Evolutionary conservation across 129 eudicot genomes (phyloP).

Genomic region (Centrapalus pauciflorus): DNA sequence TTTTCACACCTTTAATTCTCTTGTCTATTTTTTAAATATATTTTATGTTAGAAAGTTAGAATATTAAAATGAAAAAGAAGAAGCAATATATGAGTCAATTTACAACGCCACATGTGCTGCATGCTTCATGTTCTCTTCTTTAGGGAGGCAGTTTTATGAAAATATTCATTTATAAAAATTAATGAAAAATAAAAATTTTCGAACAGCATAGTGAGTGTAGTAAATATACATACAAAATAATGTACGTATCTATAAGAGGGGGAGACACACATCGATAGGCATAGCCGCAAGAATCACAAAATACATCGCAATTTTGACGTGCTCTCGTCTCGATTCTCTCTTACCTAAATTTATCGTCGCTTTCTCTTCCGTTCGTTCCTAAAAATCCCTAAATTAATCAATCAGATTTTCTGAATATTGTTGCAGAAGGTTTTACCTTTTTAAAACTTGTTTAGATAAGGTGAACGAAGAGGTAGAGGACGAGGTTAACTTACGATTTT

Average conservation of each 20-base stretch:
- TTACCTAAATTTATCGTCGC: conserved; percentile 20
- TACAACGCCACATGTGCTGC: conserved; percentile 36
- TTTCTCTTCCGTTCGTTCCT: not conserved
- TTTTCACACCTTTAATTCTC: no score
- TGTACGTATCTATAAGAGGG: conserved; percentile 13
- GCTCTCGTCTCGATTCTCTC: conserved; percentile 23
- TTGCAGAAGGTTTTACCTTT: not conserved
- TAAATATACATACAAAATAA: conserved; percentile 1
- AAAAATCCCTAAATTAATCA: conserved; percentile 13
- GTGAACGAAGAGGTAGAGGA: not conserved
- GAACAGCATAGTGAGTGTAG: not conserved
- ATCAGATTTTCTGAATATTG: not conserved
- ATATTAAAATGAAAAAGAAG: no score
- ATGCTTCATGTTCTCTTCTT: conserved; percentile 24
- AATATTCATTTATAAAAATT: no score
- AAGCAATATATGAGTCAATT: conserved; percentile 15
- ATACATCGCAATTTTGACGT: conserved; percentile 17
- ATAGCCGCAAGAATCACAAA: conserved; percentile 36
- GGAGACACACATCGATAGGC: conserved; percentile 38
- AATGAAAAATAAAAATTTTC: not conserved
- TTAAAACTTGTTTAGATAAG: conserved; percentile 14
- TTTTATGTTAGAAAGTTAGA: no score
- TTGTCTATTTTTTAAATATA: no score
- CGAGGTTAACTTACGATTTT: conserved; percentile 7
- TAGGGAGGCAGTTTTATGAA: conserved; percentile 20